Conservation (phyloP, 2,329 filamentous ascomycete species). For the Colletotrichum ledebouriae region DNA sequence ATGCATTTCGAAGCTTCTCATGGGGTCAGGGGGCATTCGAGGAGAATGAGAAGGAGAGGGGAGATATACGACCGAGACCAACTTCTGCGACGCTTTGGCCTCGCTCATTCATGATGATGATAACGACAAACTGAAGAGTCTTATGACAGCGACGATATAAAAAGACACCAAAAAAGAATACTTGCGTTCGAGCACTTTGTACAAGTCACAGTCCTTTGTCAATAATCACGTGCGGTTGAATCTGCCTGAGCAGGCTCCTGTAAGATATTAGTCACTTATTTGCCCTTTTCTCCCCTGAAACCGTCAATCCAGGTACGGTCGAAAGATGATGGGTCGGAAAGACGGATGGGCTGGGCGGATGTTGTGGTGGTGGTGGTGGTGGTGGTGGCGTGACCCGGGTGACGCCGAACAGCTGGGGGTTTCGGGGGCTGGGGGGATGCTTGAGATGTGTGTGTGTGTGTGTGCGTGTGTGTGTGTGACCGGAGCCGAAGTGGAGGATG, state of each 20-base stretch:
- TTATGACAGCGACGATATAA: conserved; percentile 19
- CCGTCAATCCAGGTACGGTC: conserved; percentile 6
- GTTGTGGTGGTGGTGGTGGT: background rate
- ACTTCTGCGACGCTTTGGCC: conserved; percentile 3
- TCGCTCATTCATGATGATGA: conserved; percentile 30
- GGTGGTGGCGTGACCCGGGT: conserved; percentile 25
- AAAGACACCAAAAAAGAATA: conserved; percentile 5
- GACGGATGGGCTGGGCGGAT: conserved; percentile 4
- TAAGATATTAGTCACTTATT: background rate
- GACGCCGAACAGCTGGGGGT: conserved; percentile 16
- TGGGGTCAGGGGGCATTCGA: no score
- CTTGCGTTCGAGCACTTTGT: background rate
- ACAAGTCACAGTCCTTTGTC: background rate
- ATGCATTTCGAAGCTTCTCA: no score
- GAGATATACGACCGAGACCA: background rate
- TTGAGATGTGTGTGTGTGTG: background rate
- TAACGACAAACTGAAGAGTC: conserved; percentile 34
- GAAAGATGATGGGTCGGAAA: background rate
- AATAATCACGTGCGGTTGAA: no score
- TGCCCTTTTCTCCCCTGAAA: conserved; percentile 22
- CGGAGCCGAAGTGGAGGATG: conserved; percentile 29
- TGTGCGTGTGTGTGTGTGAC: background rate
- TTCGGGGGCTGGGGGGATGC: background rate
- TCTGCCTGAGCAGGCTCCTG: background rate
- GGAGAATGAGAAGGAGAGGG: no score